These are phyloP conservation scores for Amauroascus verrucosus DNA, from an alignment of 2,329 filamentous ascomycete species.

Conservation along the genomic window DNA sequence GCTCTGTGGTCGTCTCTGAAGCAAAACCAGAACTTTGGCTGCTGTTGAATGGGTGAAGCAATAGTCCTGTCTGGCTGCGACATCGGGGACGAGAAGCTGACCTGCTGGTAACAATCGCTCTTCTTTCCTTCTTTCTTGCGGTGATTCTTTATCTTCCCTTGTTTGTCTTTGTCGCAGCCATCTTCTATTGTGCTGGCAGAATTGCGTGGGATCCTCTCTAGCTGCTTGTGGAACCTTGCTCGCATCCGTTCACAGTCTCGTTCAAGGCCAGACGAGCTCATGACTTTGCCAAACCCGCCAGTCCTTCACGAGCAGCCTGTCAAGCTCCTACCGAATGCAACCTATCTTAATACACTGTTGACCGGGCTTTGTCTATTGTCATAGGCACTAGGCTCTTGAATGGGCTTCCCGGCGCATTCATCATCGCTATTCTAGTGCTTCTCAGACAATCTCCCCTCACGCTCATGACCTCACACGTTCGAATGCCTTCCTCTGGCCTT, in stretches of 20 bases:
- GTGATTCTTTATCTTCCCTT: neutral
- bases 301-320: neutral
- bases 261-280: neutral
- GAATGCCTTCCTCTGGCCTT: slow-evolving; percentile 5
- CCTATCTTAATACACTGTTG: neutral
- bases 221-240: slow-evolving; percentile 3
- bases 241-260: neutral
- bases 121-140: neutral
- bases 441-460: neutral
- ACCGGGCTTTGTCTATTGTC: neutral
- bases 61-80: neutral
- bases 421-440: neutral
- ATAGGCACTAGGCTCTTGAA: slow-evolving; percentile 6
- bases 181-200: neutral
- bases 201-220: neutral
- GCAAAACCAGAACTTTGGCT: neutral
- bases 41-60: neutral
- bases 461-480: slow-evolving; percentile 1
- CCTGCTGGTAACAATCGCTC: neutral
- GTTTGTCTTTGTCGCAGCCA: neutral
- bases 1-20: neutral
- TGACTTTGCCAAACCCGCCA: neutral
- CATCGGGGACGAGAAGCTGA: neutral
- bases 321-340: neutral
- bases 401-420: slow-evolving; percentile 13